A percentile compares a stretch with the other conserved stretches of the same genome.
phyloP scores from a whole-genome alignment of 805 yeast species.

The Barnettozyma vustinii region DNA sequence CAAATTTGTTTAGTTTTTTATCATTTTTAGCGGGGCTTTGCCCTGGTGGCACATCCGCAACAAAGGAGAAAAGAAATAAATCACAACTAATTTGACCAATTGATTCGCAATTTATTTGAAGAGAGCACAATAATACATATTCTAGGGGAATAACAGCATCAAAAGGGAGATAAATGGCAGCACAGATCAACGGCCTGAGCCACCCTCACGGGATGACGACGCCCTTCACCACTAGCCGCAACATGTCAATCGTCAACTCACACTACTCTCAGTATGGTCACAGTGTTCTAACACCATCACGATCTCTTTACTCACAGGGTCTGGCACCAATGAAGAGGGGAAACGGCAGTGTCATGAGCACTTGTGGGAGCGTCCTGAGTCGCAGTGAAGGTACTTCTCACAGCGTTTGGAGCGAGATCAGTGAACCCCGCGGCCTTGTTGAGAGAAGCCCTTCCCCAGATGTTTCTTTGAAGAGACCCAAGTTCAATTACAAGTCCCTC shows the following conservation, averaged over 20 bases:
- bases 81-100: too few species aligned
- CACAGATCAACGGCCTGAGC: background rate
- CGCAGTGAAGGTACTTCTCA: background rate
- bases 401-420: background rate
- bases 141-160: background rate
- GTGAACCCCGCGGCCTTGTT: background rate
- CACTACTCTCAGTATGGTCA: conserved; percentile 35
- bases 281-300: conserved; percentile 21
- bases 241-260: conserved; percentile 30
- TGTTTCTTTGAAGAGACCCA: conserved; percentile 7
- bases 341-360: background rate
- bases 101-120: too few species aligned
- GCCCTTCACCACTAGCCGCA: conserved; percentile 8
- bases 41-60: background rate
- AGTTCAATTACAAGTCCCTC: conserved; percentile 19
- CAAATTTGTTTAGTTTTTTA: too few species aligned
- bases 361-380: background rate
- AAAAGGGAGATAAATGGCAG: background rate
- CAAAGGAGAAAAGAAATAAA: too few species aligned
- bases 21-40: background rate
- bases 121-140: too few species aligned
- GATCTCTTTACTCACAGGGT: background rate
- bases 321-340: conserved; percentile 1
- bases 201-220: background rate
- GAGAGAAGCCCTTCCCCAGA: background rate